Base-by-base conservation (phyloP, 2,329 filamentous ascomycete species). In the Cladosporium sp. region DNA sequence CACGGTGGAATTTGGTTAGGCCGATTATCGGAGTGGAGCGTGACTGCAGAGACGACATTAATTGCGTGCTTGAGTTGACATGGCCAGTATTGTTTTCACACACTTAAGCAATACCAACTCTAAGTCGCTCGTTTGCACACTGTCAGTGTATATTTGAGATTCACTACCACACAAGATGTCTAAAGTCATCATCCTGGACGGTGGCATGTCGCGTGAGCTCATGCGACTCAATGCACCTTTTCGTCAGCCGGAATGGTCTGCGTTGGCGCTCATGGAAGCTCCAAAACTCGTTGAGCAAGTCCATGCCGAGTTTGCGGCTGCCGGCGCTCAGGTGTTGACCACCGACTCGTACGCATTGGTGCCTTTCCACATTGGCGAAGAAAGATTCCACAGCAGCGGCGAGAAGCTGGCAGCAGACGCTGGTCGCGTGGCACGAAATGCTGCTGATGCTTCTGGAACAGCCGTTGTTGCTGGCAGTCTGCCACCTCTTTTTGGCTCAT, bases 401-500 rank as follows among this genome's bases (percentile, higher is more conserved):
- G 43, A 58, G 30, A 49, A 58, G 43, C 49, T 58, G 30, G 28
- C 43, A 28, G 55, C 36, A 30, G 43, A 47, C 9, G 57, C 57
- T 25, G 57, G 57, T 15, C 47, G 40, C 19, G 17, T 59, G 30
- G 57, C 57, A 30, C 25, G 40, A 28, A 51, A 55, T 8, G 40
- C 51, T 30, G 57, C 57, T 12, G 51, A 59, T 22, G 17, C 47
- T 20, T 12, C 36, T 15, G 34, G 45, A 25, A 36, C 36, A 38
- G 49, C 40, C 5, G 8, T 28, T 9, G 50, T 59, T 5, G 57
- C 57, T 28, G 57, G 57, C 25, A 55, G 50, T 39, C 40, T 59
- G 38, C 57, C 57, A 12, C 57, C 57, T 12, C 52, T 59, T n/a
- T 59, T 55, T 49, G 57, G 57, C 14, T 59, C 57, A 20, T 59